Percentiles rank a stretch among this genome's conserved stretches.
These are phyloP conservation scores for Metschnikowia henanensis DNA, from an alignment of 805 yeast genomes.

Conservation along the genomic window DNA sequence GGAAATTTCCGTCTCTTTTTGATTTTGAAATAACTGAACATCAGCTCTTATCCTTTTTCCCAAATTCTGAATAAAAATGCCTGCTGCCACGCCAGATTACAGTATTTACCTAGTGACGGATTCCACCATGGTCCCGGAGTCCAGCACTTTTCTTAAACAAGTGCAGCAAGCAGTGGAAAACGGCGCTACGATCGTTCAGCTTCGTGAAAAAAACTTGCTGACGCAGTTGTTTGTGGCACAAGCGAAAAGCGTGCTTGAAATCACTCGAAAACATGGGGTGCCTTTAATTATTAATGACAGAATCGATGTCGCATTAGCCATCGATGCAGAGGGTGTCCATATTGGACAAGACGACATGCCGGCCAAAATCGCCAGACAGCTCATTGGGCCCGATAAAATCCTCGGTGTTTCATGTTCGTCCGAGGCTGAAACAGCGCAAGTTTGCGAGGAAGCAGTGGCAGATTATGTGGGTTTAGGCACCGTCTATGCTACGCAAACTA, in stretches of 20 bases:
- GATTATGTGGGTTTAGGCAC: conserved; percentile 90
- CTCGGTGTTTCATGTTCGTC: conserved; percentile 76
- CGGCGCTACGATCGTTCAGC: conserved; percentile 81
- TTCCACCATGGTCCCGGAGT: conserved; percentile 68
- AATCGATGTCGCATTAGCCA: conserved; percentile 84
- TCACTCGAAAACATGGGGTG: conserved; percentile 59
- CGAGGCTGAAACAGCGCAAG: conserved; percentile 53
- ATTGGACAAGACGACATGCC: conserved; percentile 92
- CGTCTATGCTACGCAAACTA: conserved; percentile 72
- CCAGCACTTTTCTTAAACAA: conserved; percentile 54
- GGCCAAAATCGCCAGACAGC: conserved; percentile 51
- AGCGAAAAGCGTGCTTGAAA: conserved; percentile 58
- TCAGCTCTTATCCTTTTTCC: too few species aligned
- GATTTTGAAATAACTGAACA: too few species aligned
- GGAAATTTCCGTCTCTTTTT: too few species aligned
- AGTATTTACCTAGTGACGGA: conserved; percentile 79
- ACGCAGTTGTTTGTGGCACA: conserved; percentile 65
- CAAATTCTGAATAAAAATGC: too few species aligned
- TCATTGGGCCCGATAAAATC: conserved; percentile 73
- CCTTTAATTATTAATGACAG: conserved; percentile 87
- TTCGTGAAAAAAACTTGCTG: conserved; percentile 74
- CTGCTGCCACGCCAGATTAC: conserved; percentile 7
- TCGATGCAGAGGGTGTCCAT: conserved; percentile 90
- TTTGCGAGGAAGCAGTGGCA: conserved; percentile 48
- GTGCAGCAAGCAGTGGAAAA: conserved; percentile 61